Percentiles rank a stretch among this genome's conserved stretches.
Conservation (phyloP, 768 basidiomycete genomes). For the Mycena metata region DNA sequence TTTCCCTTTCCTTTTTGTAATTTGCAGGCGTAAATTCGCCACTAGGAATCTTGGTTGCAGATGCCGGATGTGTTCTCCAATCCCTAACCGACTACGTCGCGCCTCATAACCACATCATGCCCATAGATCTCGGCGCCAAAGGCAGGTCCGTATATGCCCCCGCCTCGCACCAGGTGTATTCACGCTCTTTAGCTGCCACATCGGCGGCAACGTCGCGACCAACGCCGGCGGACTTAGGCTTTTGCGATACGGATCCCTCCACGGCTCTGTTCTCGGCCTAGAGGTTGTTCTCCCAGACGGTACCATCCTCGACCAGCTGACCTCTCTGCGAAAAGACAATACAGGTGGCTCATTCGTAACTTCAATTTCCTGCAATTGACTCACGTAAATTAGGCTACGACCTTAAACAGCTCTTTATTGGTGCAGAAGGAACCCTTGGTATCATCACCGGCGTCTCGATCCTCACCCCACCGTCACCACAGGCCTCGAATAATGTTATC, state of each 20-base stretch:
- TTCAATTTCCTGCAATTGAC: conserved; percentile 9
- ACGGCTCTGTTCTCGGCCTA: conserved; percentile 93
- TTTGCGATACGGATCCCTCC: conserved; percentile 93
- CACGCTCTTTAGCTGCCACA: conserved; percentile 80
- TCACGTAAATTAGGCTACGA: conserved; percentile 83
- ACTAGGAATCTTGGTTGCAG: conserved; percentile 88
- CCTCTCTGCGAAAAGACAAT: conserved; percentile 96
- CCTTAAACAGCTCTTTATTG: conserved; percentile 98
- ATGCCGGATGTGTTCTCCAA: conserved; percentile 95
- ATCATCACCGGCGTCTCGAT: conserved; percentile 96
- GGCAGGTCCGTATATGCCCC: conserved; percentile 74
- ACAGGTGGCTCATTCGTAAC: conserved; percentile 69
- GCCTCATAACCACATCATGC: conserved; percentile 94
- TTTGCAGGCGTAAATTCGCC: conserved; percentile 1
- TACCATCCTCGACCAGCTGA: conserved; percentile 88
- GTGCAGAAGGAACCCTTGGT: conserved; percentile 96
- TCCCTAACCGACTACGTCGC: conserved; percentile 88
- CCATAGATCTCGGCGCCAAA: conserved; percentile 95
- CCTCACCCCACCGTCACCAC: conserved; percentile 85
- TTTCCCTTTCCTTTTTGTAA: conserved; percentile 27
- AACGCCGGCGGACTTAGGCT: conserved; percentile 98
- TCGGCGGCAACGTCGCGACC: conserved; percentile 96
- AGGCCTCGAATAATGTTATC: conserved; percentile 92
- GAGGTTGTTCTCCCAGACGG: conserved; percentile 97
- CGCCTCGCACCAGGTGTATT: conserved; percentile 1